Conservation (phyloP, 768 basidiomycete species). For the Macrolepiota albuminosa region DNA sequence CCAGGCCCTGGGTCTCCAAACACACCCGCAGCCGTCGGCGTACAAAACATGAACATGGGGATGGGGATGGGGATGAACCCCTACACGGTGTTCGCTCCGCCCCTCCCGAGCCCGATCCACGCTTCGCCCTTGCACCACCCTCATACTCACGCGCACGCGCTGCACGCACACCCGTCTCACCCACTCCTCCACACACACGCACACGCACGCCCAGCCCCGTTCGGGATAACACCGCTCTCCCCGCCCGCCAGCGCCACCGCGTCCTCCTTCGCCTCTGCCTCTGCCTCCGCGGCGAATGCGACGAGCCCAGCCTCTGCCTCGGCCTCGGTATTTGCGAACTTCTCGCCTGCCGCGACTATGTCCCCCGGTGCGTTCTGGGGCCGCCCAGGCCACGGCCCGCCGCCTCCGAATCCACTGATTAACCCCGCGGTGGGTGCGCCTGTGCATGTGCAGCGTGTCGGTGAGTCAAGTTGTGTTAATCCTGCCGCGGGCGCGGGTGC, state of each 20-base stretch:
- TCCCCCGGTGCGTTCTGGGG: conserved; percentile 74
- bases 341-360: conserved; percentile 72
- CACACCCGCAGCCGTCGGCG: neutral
- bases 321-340: conserved; percentile 22
- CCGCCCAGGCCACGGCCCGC: conserved; percentile 24
- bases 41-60: neutral
- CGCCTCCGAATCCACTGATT: conserved; percentile 32
- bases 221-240: neutral
- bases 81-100: neutral
- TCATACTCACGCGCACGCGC: neutral
- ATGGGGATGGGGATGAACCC: neutral
- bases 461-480: neutral
- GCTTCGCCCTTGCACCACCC: neutral
- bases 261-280: conserved; percentile 2
- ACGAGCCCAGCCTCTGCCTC: too few relatives aligned
- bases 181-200: neutral
- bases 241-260: conserved; percentile 2
- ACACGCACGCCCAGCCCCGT: neutral
- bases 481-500: neutral
- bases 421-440: conserved; percentile 46
- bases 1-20: neutral
- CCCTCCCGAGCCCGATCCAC: neutral
- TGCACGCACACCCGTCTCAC: neutral
- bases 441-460: conserved; percentile 25
- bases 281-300: conserved; percentile 2